Base-by-base conservation (phyloP, 345 rosid genomes). In the Clausena lansium region DNA sequence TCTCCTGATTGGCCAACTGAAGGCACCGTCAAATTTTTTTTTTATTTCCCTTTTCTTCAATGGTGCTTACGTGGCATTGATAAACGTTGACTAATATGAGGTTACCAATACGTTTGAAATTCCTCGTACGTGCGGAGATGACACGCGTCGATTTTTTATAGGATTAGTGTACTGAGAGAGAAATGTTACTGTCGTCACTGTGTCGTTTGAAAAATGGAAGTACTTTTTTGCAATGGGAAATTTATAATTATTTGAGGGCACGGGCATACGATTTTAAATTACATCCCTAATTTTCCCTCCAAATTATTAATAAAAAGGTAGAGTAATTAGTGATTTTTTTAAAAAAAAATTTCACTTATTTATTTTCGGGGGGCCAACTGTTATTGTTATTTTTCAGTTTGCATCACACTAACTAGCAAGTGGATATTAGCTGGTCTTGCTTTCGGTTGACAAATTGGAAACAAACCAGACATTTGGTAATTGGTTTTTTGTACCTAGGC, bases 91-190 rank as follows among this genome's bases (percentile, higher is more conserved):
- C 77, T 55, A 20, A 41, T 14, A 11, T 7, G 70, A 78, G 71
- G 73, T 85, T 81, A 30, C 84, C 80, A 10, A 47, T 77, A 72
- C 74, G 73, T 65, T 10, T 76, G 77, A 80, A 84, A 84, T 84
- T 82, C 83, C 68, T 70, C 25, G 17, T 20, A 54, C 41, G 50
- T 66, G 60, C 33, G 52, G 2, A 55, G 7, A 4, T 7, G 68
- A 81, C 77, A 75, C 83, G 85, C 75, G 81, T 71, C 57, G 6
- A 0, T 7, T 9, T 1, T 9, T n/a, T 4, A 70, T 74, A 58
- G 75, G 79, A 5, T 36, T 4, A 5, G 25, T 39, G 55, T 14
- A 52, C 64, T 10, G 20, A 68, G 54, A 19, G 9, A 10, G 75
- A n/a, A 77, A 75, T 67, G 84, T 1, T 57, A 67, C 66, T 33